Conservation (phyloP, 73 alveolate genomes). For the Paramecium tetraurelia region DNA sequence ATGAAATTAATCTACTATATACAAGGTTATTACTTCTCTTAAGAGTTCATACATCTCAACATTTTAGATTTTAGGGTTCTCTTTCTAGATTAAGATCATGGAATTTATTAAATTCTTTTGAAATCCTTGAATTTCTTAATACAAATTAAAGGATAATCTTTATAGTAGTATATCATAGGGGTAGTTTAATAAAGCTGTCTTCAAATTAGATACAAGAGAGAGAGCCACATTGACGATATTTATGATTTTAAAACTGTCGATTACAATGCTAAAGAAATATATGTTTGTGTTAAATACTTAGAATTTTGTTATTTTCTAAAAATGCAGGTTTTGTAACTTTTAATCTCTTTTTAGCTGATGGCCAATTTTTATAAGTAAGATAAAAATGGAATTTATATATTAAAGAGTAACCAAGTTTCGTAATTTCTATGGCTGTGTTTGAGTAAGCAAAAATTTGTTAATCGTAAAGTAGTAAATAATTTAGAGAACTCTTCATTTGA, state of each 20-base stretch:
- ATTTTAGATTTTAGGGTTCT: not conserved
- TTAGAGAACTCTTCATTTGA: not conserved
- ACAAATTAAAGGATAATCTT: not conserved
- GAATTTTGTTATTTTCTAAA: not conserved
- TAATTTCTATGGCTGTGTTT: not conserved
- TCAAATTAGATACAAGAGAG: not conserved
- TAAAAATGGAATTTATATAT: slow-evolving; percentile 23
- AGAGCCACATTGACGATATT: not conserved
- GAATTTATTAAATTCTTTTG: slow-evolving; percentile 17
- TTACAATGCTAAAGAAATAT: not conserved
- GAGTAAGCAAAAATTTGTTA: not conserved
- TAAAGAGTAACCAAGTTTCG: not conserved
- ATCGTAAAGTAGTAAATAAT: not conserved
- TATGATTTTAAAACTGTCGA: not conserved
- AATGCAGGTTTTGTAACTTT: not conserved
- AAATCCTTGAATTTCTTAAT: not conserved
- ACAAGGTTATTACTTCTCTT: not conserved
- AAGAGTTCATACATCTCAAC: not conserved
- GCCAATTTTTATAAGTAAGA: slow-evolving; percentile 18
- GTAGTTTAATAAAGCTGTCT: not conserved
- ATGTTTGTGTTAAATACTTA: not conserved
- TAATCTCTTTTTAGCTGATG: not conserved
- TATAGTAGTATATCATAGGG: not conserved
- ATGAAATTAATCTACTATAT: not conserved
- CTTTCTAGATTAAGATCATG: not conserved